Conservation (phyloP, 768 basidiomycete species). For the Podaxis sp. region DNA sequence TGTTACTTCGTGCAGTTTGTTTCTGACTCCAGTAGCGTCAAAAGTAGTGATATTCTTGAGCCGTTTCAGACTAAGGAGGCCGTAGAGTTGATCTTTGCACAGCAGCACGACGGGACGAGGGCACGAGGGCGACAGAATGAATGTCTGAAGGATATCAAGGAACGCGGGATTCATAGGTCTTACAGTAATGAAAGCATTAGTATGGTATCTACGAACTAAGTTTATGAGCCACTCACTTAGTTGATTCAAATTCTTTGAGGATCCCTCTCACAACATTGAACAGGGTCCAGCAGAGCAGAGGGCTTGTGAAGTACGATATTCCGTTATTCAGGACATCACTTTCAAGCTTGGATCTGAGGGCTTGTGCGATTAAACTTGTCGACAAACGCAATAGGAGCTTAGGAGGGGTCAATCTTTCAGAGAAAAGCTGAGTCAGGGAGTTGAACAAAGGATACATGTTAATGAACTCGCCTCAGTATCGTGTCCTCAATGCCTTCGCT, state of each 20-base stretch:
- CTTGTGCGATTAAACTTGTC: constrained; percentile 62
- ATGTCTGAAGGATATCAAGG: constrained; percentile 63
- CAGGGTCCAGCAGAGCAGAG: constrained; percentile 77
- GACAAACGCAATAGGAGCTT: constrained; percentile 66
- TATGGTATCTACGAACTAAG: not conserved
- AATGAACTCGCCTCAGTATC: constrained; percentile 51
- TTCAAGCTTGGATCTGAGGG: constrained; percentile 62
- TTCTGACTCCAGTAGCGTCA: constrained; percentile 10
- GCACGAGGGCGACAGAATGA: constrained; percentile 63
- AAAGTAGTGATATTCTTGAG: constrained; percentile 4
- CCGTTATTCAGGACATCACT: constrained; percentile 70
- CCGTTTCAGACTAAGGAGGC: constrained; percentile 4
- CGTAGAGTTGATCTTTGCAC: constrained; percentile 30
- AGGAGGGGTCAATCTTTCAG: constrained; percentile 63
- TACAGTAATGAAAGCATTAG: not conserved
- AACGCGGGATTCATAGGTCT: constrained; percentile 51
- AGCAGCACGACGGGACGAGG: constrained; percentile 66
- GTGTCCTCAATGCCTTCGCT: constrained; percentile 86
- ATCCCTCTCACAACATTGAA: constrained; percentile 69
- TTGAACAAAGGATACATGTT: not conserved
- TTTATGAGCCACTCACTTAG: constrained; percentile 37
- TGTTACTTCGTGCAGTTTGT: constrained; percentile 9
- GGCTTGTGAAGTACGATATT: constrained; percentile 72
- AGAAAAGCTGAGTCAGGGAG: not conserved
- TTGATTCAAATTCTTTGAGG: constrained; percentile 55